Conservation (phyloP, 2,329 filamentous ascomycete genomes). For the Pochonia chlamydosporia region DNA sequence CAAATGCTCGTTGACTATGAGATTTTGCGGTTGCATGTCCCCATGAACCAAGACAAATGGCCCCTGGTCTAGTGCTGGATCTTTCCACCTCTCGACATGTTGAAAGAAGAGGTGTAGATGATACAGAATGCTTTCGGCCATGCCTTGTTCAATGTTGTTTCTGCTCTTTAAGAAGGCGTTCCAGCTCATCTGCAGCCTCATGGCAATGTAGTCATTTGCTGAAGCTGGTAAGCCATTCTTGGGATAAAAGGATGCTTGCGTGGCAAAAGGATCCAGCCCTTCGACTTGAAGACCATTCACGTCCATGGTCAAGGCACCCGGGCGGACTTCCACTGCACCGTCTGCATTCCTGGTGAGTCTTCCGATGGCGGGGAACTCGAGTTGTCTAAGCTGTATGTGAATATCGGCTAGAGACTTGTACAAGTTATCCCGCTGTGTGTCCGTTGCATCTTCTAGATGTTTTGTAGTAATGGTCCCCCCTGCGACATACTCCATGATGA, state of each 20-base stretch:
- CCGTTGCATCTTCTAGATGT: constrained; percentile 3
- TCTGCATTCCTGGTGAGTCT: not conserved
- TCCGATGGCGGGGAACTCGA: constrained; percentile 11
- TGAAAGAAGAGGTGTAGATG: constrained; percentile 10
- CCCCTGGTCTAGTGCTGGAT: constrained; percentile 4
- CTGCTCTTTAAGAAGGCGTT: constrained; percentile 8
- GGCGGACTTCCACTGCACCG: constrained; percentile 4
- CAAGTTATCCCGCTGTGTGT: not conserved
- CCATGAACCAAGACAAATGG: constrained; percentile 12
- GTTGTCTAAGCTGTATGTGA: constrained; percentile 12
- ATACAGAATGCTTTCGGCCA: constrained; percentile 8
- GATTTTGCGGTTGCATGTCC: constrained; percentile 9
- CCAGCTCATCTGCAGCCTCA: constrained; percentile 8
- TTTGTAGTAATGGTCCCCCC: constrained; percentile 6
- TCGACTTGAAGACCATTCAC: constrained; percentile 11
- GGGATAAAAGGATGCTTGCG: constrained; percentile 6
- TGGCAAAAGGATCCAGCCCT: constrained; percentile 6
- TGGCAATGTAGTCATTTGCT: constrained; percentile 7
- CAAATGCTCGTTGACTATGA: constrained; percentile 9
- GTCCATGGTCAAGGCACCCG: constrained; percentile 7
- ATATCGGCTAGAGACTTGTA: constrained; percentile 11
- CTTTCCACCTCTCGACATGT: constrained; percentile 7
- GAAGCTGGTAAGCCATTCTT: constrained; percentile 1
- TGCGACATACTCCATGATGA: constrained; percentile 11
- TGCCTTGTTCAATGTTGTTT: constrained; percentile 5